Conservation (phyloP, 768 basidiomycete genomes). For the Podaxis pistillaris region DNA sequence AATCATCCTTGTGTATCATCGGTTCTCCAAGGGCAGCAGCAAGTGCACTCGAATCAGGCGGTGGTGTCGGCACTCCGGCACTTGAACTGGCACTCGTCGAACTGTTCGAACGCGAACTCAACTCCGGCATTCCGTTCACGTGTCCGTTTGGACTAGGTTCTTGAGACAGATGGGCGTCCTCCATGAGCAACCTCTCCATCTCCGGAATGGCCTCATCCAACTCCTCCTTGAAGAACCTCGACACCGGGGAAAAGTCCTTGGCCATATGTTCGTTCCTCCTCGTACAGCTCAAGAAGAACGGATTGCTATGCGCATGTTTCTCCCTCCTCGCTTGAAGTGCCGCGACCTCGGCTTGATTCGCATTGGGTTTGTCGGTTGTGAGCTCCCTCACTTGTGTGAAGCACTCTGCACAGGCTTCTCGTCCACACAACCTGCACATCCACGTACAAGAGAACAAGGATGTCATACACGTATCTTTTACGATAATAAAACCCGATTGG, state of each 20-base stretch:
- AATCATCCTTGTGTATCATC: constrained; percentile 5
- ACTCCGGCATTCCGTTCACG: constrained; percentile 7
- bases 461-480: constrained; percentile 86
- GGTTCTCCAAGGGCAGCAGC: constrained; percentile 9
- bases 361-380: constrained; percentile 51
- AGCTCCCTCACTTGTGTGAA: constrained; percentile 66
- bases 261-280: constrained; percentile 68
- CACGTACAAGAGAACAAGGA: constrained; percentile 88
- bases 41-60: constrained; percentile 10
- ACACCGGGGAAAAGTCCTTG: constrained; percentile 75
- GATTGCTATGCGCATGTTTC: constrained; percentile 61
- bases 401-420: constrained; percentile 87
- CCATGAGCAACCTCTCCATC: constrained; percentile 58
- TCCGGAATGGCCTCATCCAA: constrained; percentile 61
- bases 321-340: constrained; percentile 54
- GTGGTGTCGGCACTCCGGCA: constrained; percentile 8
- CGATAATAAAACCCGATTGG: neutral
- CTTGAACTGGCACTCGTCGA: constrained; percentile 5
- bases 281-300: constrained; percentile 73
- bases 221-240: constrained; percentile 67
- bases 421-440: constrained; percentile 90
- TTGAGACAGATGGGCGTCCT: constrained; percentile 4
- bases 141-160: neutral
- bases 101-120: constrained; percentile 9
- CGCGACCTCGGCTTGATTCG: constrained; percentile 45